phyloP scores from a whole-genome alignment of 371 early-diverging fungal species.

The Mucor circinelloides region DNA sequence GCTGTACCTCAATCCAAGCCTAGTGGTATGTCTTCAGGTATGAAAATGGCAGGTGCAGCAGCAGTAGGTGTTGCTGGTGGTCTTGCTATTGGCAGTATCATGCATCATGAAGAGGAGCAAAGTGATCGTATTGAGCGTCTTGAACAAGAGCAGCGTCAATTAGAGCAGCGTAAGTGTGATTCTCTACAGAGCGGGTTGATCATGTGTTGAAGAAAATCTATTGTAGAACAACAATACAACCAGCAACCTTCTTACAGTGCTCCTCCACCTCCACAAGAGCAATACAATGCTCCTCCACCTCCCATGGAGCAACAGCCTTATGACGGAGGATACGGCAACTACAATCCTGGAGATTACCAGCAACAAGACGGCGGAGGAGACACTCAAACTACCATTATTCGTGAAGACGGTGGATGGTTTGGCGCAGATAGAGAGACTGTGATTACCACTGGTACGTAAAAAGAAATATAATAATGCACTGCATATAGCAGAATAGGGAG shows the following conservation, averaged over 20 bases:
- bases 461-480: too few species aligned
- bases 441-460: conserved; percentile 30
- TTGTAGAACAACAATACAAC: conserved; percentile 1
- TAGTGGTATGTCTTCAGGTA: conserved; percentile 42
- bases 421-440: conserved; percentile 39
- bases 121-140: conserved; percentile 34
- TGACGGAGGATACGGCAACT: conserved; percentile 11
- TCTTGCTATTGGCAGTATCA: conserved; percentile 38
- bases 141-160: conserved; percentile 27
- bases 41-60: conserved; percentile 45
- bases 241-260: conserved; percentile 10
- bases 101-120: conserved; percentile 43
- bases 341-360: conserved; percentile 10
- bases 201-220: neutral
- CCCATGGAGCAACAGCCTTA: conserved; percentile 7
- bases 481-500: too few species aligned
- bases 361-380: conserved; percentile 13
- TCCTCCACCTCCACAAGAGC: conserved; percentile 10
- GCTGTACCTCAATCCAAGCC: conserved; percentile 24
- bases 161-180: conserved; percentile 22
- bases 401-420: conserved; percentile 45
- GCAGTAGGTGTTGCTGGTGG: conserved; percentile 40
- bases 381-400: conserved; percentile 36
- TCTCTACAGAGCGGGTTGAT: neutral
- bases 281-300: neutral